A percentile compares a stretch with the other conserved stretches of the same genome.
Evolutionary conservation across 495 filamentous ascomycete species (phyloP).

Genomic region (Penicillium macrosclerotiorum): DNA sequence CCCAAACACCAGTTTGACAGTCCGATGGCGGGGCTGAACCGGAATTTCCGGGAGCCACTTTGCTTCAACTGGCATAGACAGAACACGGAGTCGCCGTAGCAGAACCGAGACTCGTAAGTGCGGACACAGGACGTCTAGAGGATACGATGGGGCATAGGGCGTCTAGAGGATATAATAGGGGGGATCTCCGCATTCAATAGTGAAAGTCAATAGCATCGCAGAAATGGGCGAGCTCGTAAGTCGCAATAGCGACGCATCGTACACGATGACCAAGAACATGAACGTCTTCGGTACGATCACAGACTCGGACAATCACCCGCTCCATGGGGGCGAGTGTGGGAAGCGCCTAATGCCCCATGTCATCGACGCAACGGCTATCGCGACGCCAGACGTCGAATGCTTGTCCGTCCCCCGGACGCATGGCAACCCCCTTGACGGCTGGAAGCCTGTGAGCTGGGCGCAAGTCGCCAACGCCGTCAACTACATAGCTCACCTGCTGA

Average conservation of each 20-base stretch:
- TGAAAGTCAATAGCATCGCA: not conserved
- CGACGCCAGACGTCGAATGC: constrained; percentile 13
- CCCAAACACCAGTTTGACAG: constrained; percentile 3
- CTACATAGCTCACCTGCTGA: constrained; percentile 37
- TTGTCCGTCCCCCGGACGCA: constrained; percentile 9
- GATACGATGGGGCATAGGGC: not conserved
- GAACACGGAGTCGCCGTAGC: constrained; percentile 7
- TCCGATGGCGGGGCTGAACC: not conserved
- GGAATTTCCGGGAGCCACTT: constrained; percentile 1
- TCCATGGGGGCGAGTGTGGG: constrained; percentile 11
- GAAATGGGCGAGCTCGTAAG: constrained; percentile 3
- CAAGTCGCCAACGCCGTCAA: constrained; percentile 39
- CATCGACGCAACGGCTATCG: constrained; percentile 15
- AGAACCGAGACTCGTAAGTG: not conserved
- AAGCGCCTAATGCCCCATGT: constrained; percentile 16
- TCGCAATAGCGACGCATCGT: constrained; percentile 1
- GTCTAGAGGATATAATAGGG: not conserved
- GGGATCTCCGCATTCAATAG: not conserved
- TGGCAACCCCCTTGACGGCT: constrained; percentile 20
- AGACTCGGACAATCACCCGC: not conserved
- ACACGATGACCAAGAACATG: not conserved
- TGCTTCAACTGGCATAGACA: constrained; percentile 5
- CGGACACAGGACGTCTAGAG: not conserved
- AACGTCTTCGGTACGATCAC: constrained; percentile 2
- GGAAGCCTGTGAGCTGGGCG: constrained; percentile 22